phyloP scores from a whole-genome alignment of 495 filamentous ascomycete species.

The Friedmanniomyces simplex region DNA sequence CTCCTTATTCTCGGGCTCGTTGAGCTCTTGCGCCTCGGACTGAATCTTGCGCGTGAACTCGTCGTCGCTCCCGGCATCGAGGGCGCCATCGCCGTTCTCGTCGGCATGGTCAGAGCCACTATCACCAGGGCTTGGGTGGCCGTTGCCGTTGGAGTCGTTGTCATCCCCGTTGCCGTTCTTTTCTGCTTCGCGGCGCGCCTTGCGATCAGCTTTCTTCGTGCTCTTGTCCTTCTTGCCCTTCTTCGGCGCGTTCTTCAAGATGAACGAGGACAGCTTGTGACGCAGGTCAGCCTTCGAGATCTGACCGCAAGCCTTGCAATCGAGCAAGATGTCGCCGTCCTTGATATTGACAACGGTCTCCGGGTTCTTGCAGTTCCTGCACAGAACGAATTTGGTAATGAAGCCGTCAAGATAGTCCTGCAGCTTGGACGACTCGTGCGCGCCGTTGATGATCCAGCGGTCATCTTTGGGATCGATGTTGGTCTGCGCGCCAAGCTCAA shows the following conservation, averaged over 20 bases:
- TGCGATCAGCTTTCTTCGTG: conserved; percentile 69
- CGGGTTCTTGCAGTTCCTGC: conserved; percentile 99
- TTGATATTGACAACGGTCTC: conserved; percentile 94
- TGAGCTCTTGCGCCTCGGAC: conserved; percentile 65
- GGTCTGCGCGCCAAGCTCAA: conserved; percentile 95
- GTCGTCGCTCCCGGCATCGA: conserved; percentile 80
- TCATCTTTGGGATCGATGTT: conserved; percentile 95
- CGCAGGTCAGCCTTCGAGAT: conserved; percentile 81
- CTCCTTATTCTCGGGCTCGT: conserved; percentile 62
- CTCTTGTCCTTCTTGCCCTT: conserved; percentile 93
- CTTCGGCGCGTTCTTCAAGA: conserved; percentile 89
- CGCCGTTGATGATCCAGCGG: conserved; percentile 99
- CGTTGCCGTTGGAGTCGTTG: conserved; percentile 46
- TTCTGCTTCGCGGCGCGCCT: conserved; percentile 50
- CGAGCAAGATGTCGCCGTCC: conserved; percentile 76
- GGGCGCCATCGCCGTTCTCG: conserved; percentile 57
- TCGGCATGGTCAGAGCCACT: conserved; percentile 70
- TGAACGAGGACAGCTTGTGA: conserved; percentile 94
- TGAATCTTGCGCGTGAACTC: conserved; percentile 85
- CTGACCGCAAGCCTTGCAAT: conserved; percentile 98
- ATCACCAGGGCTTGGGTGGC: conserved; percentile 45
- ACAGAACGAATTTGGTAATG: conserved; percentile 95
- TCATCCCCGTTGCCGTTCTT: conserved; percentile 57
- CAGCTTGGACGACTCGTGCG: conserved; percentile 88
- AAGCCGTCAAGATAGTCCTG: conserved; percentile 98